Evolutionary conservation across 257 asterid genomes (phyloP).

Genomic region (Rhazya stricta): DNA sequence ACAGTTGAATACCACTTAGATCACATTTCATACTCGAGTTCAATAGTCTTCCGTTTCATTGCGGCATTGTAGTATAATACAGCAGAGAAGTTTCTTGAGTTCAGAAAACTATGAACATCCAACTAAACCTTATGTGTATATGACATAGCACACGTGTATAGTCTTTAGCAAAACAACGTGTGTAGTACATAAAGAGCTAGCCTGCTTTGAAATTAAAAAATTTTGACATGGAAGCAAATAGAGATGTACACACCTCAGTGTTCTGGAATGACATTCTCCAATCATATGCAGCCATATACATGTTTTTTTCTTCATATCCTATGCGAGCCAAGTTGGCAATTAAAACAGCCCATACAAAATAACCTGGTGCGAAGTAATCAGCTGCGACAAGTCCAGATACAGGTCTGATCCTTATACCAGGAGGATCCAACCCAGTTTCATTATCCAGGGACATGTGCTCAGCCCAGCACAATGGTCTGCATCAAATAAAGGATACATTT

Average conservation of each 20-base stretch:
- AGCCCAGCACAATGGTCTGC: conserved; percentile 68
- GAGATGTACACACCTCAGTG: conserved; percentile 50
- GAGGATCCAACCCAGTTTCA: conserved; percentile 79
- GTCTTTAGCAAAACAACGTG: neutral
- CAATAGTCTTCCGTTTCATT: neutral
- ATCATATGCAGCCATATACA: conserved; percentile 90
- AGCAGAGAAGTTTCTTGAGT: conserved; percentile 7
- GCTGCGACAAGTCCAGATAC: conserved; percentile 87
- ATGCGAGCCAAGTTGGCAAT: conserved; percentile 80
- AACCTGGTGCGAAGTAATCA: conserved; percentile 83
- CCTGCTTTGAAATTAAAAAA: neutral
- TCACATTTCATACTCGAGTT: neutral
- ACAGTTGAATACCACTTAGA: neutral
- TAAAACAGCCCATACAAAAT: conserved; percentile 84
- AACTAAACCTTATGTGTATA: neutral
- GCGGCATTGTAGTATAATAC: too few relatives aligned
- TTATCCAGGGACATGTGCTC: conserved; percentile 82
- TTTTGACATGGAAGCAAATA: neutral
- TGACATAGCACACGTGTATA: neutral
- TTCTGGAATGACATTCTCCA: conserved; percentile 84
- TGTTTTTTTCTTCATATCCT: conserved; percentile 82
- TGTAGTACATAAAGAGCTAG: neutral
- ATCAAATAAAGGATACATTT: neutral
- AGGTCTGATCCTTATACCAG: conserved; percentile 69
- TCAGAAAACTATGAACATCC: neutral